Conservation (phyloP, 228 moss, liverwort and hornwort species). For the Sphagnum magellanicum region DNA sequence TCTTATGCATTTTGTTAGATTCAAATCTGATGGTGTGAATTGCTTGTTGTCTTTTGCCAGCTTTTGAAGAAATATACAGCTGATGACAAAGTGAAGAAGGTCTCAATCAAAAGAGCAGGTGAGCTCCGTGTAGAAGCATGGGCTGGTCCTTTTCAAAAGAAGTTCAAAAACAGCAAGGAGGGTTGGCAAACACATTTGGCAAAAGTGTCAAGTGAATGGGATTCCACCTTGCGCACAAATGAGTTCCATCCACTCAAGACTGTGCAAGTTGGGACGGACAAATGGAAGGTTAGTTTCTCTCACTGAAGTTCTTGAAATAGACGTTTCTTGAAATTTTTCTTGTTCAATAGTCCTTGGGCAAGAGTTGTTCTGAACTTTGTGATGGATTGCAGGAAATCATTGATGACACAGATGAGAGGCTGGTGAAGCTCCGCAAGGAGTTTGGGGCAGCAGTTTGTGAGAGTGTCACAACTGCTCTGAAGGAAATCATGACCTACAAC, state of each 20-base stretch:
- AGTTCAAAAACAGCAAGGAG: constrained; percentile 8
- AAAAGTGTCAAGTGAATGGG: neutral
- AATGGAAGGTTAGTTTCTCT: neutral
- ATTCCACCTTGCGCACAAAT: constrained; percentile 11
- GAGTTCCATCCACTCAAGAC: constrained; percentile 14
- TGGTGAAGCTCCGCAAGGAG: constrained; percentile 23
- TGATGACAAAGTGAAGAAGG: constrained; percentile 4
- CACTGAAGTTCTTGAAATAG: too few relatives aligned
- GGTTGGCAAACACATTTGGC: neutral
- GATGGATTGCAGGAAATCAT: constrained; percentile 23
- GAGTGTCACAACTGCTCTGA: constrained; percentile 32
- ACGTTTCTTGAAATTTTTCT: too few relatives aligned
- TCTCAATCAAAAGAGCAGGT: constrained; percentile 30
- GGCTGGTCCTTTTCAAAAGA: constrained; percentile 14
- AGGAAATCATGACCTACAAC: constrained; percentile 54
- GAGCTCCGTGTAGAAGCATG: constrained; percentile 31
- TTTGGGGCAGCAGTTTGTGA: constrained; percentile 33
- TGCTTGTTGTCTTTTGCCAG: neutral
- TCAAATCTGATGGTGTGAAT: neutral
- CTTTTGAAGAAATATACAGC: neutral
- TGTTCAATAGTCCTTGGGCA: too few relatives aligned
- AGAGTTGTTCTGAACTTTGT: neutral
- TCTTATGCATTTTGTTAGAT: neutral
- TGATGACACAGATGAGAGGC: constrained; percentile 14
- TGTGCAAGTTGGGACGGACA: constrained; percentile 1